Evolutionary conservation across 768 basidiomycete species (phyloP), one percentile per base, ranked within the genome.

Genomic region (Boletus rubropictus): DNA sequence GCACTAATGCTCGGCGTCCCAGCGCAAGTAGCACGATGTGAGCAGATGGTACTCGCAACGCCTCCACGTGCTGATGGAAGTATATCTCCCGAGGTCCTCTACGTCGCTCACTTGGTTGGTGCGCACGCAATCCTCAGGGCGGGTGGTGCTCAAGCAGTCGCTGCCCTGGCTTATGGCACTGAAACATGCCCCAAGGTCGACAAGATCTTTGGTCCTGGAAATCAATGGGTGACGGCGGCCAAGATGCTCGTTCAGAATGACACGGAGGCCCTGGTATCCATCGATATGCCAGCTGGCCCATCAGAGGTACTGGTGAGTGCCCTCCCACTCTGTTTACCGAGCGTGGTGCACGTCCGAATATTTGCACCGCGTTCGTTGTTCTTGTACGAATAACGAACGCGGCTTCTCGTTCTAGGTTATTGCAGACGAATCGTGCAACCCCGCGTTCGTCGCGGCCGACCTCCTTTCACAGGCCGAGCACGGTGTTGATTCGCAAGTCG

Each of bases 201-300:
- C 75, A 99, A 99, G 72, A 93, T 99, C 57, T 95, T 98, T 61
- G 96, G 96, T 8, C 96, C 96, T 6, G 96, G 96, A 21, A 99
- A 99, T 64, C 96, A 98, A 66, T 99, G 94, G 92, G 96, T 99
- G 20, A 99, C 95, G 2, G 96, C 96, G 2, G 96, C 95, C 42
- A 99, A 99, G 72, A 97, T 99, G 96, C 69, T 95, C 44, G 95
- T 99, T 21, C 94, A 97, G 64, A 99, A 98, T 67, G 96, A 99
- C 62, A 94, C 94, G 11, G 89, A 94, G 58, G 95, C 96, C 8
- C 68, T 94, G 52, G 93, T 97, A 7, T 88, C 90, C 14, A 99
- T 98, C 58, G 96, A 99, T 67, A 98, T 99, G 91, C 96, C 96
- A 40, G 96, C 96, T 28, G 96, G 96, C 7, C 96, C 96, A 24